Base-by-base conservation (phyloP, 2,329 filamentous ascomycete genomes). In the Colletotrichum paranaense region DNA sequence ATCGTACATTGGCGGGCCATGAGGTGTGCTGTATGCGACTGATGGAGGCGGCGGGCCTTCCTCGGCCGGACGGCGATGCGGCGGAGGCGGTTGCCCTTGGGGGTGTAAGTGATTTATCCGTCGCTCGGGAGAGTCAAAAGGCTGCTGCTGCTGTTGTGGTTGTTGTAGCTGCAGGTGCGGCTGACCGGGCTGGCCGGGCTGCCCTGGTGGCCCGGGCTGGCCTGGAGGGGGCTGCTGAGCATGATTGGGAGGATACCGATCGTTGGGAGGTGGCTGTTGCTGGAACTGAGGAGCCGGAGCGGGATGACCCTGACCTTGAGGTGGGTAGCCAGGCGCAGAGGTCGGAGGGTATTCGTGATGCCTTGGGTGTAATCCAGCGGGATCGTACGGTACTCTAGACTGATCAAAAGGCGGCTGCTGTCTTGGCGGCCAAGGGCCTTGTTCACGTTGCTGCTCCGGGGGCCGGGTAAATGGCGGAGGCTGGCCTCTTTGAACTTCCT, bases 11-110 rank as follows among this genome's bases (percentile, higher is more conserved):
- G 82, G 82, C 1, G 83, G 79, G 5, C 83, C 84, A 64, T 85
- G 85, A 11, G 81, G 80, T 16, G 82, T 81, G 72, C 80, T 86
- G 74, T 90, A 90, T 1, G 86, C 86, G 42, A 88, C 84, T 3
- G 87, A 86, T 0, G 86, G 86, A 3, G 87, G 86, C 14, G 86
- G 87, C 0, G 86, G 85, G 3, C 82, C 83, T 42, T 90, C 88
- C 49, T 90, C 88, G 26, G 79, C 76, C 26, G 82, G 82, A 55
- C 87, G 82, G 67, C 79, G 80, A 59, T 83, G 85, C 49, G 83
- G 82, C n/a, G 80, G 80, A 65, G 73, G 80, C 76, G 79, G 65
- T 78, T 80, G 64, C 81, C 82, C 60, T 81, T 82, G 80, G 11
- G 77, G 63, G n/a, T 76, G 76, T 28, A 78, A 60, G 67, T 77